Evolutionary conservation across 176 grass and related monocot species (phyloP).

Genomic region (Sorghum bicolor): Sorghum_bicolor_NCBIv3 NC_012877.2:32995001-32995500

Average conservation of each 20-base stretch:
- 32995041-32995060: neutral
- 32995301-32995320: neutral
- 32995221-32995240: no score
- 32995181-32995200: neutral
- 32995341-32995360: neutral
- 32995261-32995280: neutral
- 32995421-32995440: neutral
- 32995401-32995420: neutral
- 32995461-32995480: no score
- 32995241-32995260: neutral
- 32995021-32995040: neutral
- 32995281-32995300: neutral
- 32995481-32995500: no score
- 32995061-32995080: neutral
- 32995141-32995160: neutral
- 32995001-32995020: neutral
- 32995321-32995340: neutral
- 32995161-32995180: neutral
- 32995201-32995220: no score
- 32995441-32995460: neutral
- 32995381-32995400: neutral
- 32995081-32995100: neutral
- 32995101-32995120: neutral
- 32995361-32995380: neutral
- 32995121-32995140: neutral